Percentiles rank a stretch among this genome's conserved stretches.
Evolutionary conservation across 2,329 filamentous ascomycete species (phyloP).

Genomic region (Ophiocordyceps unilateralis): DNA sequence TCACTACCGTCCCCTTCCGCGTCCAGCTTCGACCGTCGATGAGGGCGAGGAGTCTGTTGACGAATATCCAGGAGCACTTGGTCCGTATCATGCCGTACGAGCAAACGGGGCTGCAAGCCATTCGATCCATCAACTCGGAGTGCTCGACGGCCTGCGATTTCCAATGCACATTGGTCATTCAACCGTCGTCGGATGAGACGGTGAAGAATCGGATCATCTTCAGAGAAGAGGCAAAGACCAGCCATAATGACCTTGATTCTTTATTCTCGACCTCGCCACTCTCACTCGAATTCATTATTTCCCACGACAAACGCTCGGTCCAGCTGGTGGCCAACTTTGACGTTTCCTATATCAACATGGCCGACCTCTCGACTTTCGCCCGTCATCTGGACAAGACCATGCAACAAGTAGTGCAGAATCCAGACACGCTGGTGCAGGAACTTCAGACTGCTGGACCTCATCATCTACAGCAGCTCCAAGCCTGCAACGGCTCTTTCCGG

Average conservation of each 20-base stretch:
- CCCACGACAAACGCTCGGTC: neutral
- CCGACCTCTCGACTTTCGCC: neutral
- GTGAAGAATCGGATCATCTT: neutral
- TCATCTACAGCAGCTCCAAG: neutral
- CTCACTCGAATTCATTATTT: neutral
- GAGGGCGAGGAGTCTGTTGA: neutral
- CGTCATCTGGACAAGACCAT: neutral
- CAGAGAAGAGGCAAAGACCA: neutral
- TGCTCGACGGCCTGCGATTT: slow-evolving; percentile 1
- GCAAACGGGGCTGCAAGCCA: neutral
- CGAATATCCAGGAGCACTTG: slow-evolving; percentile 1
- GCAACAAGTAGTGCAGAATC: neutral
- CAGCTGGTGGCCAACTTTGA: slow-evolving; percentile 1
- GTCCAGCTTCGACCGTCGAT: neutral
- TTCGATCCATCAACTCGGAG: neutral
- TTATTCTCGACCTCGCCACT: slow-evolving; percentile 1
- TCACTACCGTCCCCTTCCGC: slow-evolving; percentile 4
- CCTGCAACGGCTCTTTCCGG: neutral
- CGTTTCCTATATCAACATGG: neutral
- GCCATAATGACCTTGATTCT: neutral
- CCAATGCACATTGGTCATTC: slow-evolving; percentile 1
- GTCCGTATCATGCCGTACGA: slow-evolving; percentile 1
- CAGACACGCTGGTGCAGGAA: neutral
- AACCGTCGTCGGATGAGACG: neutral
- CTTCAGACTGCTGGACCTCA: neutral